Base-by-base conservation (phyloP, 371 early-diverging fungal genomes). In the Mortierella sp. region DNA sequence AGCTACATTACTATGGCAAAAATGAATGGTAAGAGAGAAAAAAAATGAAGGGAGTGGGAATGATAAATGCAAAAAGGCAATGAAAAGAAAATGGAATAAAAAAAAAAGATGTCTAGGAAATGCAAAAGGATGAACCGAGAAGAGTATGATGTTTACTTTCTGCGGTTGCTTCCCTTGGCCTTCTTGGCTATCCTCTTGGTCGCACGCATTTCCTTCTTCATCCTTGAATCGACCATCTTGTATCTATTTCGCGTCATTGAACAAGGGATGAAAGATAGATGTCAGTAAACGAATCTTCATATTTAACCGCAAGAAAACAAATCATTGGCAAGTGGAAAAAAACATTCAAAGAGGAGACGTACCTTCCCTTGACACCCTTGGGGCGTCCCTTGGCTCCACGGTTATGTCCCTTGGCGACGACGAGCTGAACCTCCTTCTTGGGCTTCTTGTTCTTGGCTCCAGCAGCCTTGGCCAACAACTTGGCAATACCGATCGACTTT, bases 331-430 rank as follows among this genome's bases (percentile, higher is more conserved):
- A 32, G 0, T 27, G 46, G 43, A 38, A 74, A 70, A 24, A 46
- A 43, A 43, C 35, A 8, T 3, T 16, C 11, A 5, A 72, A 58
- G 43, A 55, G 72, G 12, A 41, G 21, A 35, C 51, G 35, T 77
- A 95, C 75, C 96, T 90, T 83, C 99, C 99, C 94, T 98, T 99
- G 87, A 98, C 97, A 83, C 99, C 99, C 88, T 93, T 94, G 21
- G 99, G 99, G 73, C 99, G 93, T n/a, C 99, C 99, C 89, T 97
- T 92, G 75, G 95, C 84, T 82, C 95, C 98, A 75, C 93, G 92
- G 87, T 97, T 96, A 65, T 89, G 75, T 68, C 97, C 96, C 81
- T 92, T 94, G 35, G 99, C 99, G 18, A 99, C 99, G 74, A 99
- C 98, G 18, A 99, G 82, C 82, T 95, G 90, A 71, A 94, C 90